Base-by-base conservation (phyloP, 2,329 filamentous ascomycete genomes). In the Coniella lustricola region DNA sequence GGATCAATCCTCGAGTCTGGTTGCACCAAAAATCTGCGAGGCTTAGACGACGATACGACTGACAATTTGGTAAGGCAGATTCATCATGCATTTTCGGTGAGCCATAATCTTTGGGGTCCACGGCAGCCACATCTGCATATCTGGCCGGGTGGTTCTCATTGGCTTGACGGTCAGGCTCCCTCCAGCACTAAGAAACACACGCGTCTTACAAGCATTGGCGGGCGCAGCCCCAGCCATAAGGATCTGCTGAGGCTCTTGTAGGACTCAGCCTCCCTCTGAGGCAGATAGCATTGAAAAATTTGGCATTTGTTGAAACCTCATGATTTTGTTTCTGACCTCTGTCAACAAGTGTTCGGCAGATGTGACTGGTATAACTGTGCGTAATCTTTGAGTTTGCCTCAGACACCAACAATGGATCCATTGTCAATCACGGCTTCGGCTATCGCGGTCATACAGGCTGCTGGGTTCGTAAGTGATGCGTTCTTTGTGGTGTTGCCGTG, bases 401-500 rank as follows among this genome's bases (percentile, higher is more conserved):
- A n/a, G 40, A 17, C 18, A 5, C 32, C 40, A 42, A 42, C 18
- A 7, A 51, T 51, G 49, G 49, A 51, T 48, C 49, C 49, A 14
- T 44, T 51, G 13, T 51, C 49, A 10, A 40, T 51, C 33, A 51
- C 49, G 13, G 46, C 44, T 1, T 51, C 49, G 32, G 45, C 49
- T 12, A 29, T 51, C 21, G 38, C 49, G 17, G 31, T 51, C 13
- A 51, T 51, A 38, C 49, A 51, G 32, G 51, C 45, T 17, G 51
- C 51, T 10, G 51, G 45, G 17, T 49, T 48, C 16, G 53, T 55
- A 45, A 53, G 53, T 46, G 21, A 7, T 33, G 20, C n/a, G 31
- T 17, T 4, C 7, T 32, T 31, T 16, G 25, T 25, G 16, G 12
- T 35, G 18, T 29, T 20, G 3, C 7, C 3, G 4, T 36, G 21